These are phyloP conservation scores for Histomonas meleagridis DNA, from an alignment of 208 protist genomes.

Conservation along the genomic window DNA sequence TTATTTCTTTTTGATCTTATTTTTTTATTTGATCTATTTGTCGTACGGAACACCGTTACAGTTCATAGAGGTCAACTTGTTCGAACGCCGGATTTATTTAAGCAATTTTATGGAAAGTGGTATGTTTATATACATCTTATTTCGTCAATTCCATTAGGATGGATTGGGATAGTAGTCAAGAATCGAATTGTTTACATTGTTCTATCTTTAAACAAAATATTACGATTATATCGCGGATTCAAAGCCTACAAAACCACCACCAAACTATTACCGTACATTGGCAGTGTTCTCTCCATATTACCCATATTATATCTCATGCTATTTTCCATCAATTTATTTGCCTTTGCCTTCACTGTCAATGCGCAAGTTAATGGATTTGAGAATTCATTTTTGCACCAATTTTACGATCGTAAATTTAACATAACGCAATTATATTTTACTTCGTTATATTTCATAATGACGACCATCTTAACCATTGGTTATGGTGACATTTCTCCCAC, in stretches of 20 bases:
- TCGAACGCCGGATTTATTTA: too few relatives aligned
- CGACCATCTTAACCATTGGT: background rate
- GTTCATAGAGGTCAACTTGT: too few relatives aligned
- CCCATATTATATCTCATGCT: background rate
- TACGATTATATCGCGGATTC: background rate
- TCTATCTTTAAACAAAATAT: background rate
- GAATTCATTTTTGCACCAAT: background rate
- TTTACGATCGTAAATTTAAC: background rate
- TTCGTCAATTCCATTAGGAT: background rate
- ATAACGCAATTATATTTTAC: background rate
- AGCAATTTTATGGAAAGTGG: background rate
- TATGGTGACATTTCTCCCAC: slow-evolving; percentile 5
- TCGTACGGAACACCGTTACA: too few relatives aligned
- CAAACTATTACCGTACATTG: background rate
- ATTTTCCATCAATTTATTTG: background rate
- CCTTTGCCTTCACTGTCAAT: background rate
- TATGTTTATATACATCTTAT: background rate
- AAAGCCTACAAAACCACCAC: background rate
- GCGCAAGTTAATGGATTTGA: background rate
- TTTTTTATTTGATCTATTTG: too few relatives aligned
- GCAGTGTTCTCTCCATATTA: background rate
- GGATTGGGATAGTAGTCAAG: background rate
- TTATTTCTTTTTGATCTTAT: too few relatives aligned
- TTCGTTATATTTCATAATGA: background rate
- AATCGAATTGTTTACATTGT: background rate